Evolutionary conservation across 352 stramenopile species (phyloP), one percentile per base, ranked within the genome.

Genomic region (Pythium phragmiticola): DNA sequence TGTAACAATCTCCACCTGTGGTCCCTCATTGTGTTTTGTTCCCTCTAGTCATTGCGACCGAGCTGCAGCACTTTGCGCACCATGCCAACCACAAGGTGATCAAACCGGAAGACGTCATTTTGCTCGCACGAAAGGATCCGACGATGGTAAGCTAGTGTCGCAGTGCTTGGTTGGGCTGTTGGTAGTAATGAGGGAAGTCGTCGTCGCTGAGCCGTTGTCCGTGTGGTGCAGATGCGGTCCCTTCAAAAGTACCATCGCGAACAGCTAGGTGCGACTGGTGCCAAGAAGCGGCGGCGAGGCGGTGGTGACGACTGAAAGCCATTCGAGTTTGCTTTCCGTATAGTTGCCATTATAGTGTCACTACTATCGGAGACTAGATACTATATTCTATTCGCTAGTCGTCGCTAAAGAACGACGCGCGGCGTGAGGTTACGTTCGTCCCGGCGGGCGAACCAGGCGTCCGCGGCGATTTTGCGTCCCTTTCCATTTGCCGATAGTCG

Each of bases 11-110:
- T 34, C 2, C 49, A 26, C 0, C 23, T 43, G 37, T 30, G n/a
- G 8, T 3, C 47, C 34, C 19, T 41, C 17, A 19, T 60, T 39
- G 30, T 46, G 12, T 45, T 50, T 46, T 23, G 5, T 21, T 56
- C 0, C 7, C 51, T 0, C n/a, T 4, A 92, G 83, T 92, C 55
- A 74, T 90, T 65, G 83, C 83, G 23, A 87, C 74, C 16, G 83
- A 92, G 61, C 63, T 92, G 60, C 83, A 92, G 64, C 83, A 88
- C 49, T 92, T 92, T 57, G 81, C 83, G 14, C 70, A 75, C 47
- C 83, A 92, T 57, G 80, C 77, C 13, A 88, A 84, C 39, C 77
- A 78, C 34, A 90, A 89, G 60, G 74, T 86, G 33, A 88, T 92
- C 54, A 92, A 92, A 43, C 55, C 76, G 2, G 83, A 92, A 55